Evolutionary conservation across 2,329 filamentous ascomycete species (phyloP), one percentile per base, ranked within the genome.

Genomic region (Rhinocladiella mackenziei): DNA sequence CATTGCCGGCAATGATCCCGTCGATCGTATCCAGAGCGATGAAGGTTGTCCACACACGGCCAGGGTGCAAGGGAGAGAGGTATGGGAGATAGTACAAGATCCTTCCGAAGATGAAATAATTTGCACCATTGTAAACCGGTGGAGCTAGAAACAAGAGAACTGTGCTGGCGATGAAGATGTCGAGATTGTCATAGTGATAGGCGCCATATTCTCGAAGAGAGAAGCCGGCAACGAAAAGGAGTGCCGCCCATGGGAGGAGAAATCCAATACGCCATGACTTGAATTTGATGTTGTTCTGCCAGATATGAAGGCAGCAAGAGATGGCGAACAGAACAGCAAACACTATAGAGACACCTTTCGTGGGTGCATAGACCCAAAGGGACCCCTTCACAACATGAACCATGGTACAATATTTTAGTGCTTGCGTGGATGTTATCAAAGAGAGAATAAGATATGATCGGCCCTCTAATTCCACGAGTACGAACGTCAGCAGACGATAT

Each of bases 21-120:
- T 80, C 69, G 0, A 71, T 61, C 2, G 63, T 58, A 26, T 80
- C 75, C 7, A 77, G 63, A 1, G 71, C 63, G 25, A 82, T 63
- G 50, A 82, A 76, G 3, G 71, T 72, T 50, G 78, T 81, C 53
- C 81, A 76, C 3, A 81, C 68, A 3, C 76, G 69, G 2, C 75
- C 75, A 0, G 76, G 76, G 51, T 78, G 74, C 23, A 78, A 68
- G 1, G 65, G 64, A 1, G 60, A 59, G 28, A 72, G 66, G 46
- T 78, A 78, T 3, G 74, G 62, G 2, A 65, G 59, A 38, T 71
- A 68, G 43, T 68, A 69, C 0, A 79, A 62, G n/a, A 77, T 68
- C 19, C 72, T 68, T 11, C 65, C 69, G 0, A 78, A 64, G 43
- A 76, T 75, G 25, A 75, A 65, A 54, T 75, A 78, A 42, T 75